Conservation (phyloP, 495 filamentous ascomycete species). For the Lichenothelia convexa region DNA sequence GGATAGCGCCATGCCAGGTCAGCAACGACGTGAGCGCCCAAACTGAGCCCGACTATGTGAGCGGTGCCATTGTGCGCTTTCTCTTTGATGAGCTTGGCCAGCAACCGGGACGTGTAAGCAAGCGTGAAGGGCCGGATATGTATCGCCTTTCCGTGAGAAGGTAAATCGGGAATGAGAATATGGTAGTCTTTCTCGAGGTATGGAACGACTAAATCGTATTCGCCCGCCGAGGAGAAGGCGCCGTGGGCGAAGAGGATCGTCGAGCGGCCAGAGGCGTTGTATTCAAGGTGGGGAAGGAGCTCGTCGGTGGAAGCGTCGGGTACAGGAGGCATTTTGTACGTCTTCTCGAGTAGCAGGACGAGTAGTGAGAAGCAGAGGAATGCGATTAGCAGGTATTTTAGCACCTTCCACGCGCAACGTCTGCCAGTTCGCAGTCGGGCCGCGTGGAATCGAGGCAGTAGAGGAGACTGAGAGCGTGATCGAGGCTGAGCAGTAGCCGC, state of each 20-base stretch:
- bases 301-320: background rate
- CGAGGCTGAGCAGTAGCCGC: no score
- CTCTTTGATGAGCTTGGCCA: constrained; percentile 6
- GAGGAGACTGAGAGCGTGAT: no score
- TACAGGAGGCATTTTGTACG: constrained; percentile 1
- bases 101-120: constrained; percentile 1
- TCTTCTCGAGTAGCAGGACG: background rate
- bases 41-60: constrained; percentile 9
- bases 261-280: background rate
- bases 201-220: constrained; percentile 5
- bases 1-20: constrained; percentile 4
- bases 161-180: constrained; percentile 9
- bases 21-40: constrained; percentile 7
- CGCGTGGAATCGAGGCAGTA: no score
- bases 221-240: constrained; percentile 1
- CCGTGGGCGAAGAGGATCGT: constrained; percentile 10
- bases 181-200: constrained; percentile 6
- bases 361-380: no score
- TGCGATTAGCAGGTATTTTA: no score
- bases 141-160: constrained; percentile 4
- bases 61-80: constrained; percentile 7
- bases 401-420: no score
- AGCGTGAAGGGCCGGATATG: constrained; percentile 7
- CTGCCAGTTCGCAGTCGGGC: no score
- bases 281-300: background rate